These are phyloP conservation scores for Poterioochromonas sp. DNA, from an alignment of 352 stramenopile species.

Conservation along the genomic window DNA sequence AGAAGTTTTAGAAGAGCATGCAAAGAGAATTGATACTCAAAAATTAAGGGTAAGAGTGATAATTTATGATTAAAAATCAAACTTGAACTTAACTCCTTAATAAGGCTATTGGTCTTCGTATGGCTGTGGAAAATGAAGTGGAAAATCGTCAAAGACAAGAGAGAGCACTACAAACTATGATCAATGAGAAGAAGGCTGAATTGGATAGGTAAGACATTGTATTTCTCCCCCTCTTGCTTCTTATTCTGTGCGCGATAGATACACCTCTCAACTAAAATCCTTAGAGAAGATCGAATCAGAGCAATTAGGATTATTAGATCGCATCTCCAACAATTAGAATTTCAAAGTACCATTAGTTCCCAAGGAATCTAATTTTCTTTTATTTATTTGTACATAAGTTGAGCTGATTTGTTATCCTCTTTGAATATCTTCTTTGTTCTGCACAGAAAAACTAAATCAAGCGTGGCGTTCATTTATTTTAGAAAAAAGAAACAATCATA, in stretches of 20 bases:
- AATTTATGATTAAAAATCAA: slow-evolving; percentile 35
- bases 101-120: slow-evolving; percentile 33
- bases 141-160: slow-evolving; percentile 45
- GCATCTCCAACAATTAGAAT: too few species aligned
- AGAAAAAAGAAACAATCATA: too few species aligned
- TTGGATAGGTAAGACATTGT: slow-evolving; percentile 41
- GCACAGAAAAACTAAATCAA: too few species aligned
- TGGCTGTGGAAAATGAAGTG: slow-evolving; percentile 45
- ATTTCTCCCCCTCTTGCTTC: too few species aligned
- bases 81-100: not conserved
- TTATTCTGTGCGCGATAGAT: not conserved
- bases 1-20: slow-evolving; percentile 48
- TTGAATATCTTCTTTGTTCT: too few species aligned
- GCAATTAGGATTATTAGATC: too few species aligned
- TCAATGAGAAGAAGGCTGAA: slow-evolving; percentile 48
- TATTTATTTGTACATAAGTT: too few species aligned
- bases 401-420: too few species aligned
- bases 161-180: slow-evolving; percentile 43
- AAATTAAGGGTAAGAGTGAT: slow-evolving; percentile 43
- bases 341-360: too few species aligned
- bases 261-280: slow-evolving; percentile 45
- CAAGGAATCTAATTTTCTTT: too few species aligned
- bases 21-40: slow-evolving; percentile 46
- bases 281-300: slow-evolving; percentile 47
- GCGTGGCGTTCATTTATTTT: too few species aligned